Evolutionary conservation across 2,329 filamentous ascomycete genomes (phyloP).

Genomic region (Coniochaeta pulveracea): DNA sequence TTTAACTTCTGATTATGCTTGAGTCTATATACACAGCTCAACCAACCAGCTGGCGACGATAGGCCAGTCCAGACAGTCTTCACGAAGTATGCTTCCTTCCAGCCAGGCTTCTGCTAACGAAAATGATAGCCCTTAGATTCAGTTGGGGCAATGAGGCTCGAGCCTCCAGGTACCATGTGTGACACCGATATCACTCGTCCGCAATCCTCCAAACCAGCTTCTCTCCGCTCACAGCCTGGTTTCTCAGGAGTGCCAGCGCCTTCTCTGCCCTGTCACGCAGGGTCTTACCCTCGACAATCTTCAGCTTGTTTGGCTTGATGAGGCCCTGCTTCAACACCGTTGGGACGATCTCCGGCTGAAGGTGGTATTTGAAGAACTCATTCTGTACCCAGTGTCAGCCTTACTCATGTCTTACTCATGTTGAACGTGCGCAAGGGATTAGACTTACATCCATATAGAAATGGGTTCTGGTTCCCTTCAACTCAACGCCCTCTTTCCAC

Average conservation of each 20-base stretch:
- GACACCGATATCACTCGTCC: slow-evolving; percentile 9
- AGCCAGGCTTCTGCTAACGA: too few relatives aligned
- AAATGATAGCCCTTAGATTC: too few relatives aligned
- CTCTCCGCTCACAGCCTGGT: slow-evolving; percentile 14
- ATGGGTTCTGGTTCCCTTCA: slow-evolving; percentile 43
- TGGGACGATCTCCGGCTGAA: slow-evolving; percentile 44
- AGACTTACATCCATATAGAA: slow-evolving; percentile 37
- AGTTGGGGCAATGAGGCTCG: too few relatives aligned
- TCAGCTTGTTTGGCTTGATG: slow-evolving; percentile 28
- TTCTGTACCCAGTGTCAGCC: slow-evolving; percentile 27
- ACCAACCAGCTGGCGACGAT: too few relatives aligned
- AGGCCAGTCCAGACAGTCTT: too few relatives aligned
- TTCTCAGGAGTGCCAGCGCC: slow-evolving; percentile 13
- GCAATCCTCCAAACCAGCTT: slow-evolving; percentile 17
- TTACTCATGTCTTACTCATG: slow-evolving; percentile 32
- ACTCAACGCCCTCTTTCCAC: slow-evolving; percentile 41
- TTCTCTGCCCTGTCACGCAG: slow-evolving; percentile 23
- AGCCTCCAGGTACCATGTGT: too few relatives aligned
- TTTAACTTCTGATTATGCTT: too few relatives aligned
- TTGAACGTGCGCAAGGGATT: neutral
- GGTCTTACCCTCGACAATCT: slow-evolving; percentile 29
- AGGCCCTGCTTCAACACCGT: slow-evolving; percentile 26
- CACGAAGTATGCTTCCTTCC: too few relatives aligned
- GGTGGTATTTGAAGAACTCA: slow-evolving; percentile 38
- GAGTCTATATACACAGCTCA: too few relatives aligned